These are phyloP conservation scores for Salmacisia buchloeana DNA, from an alignment of 1,284 basidiomycete genomes.

Conservation along the genomic window DNA sequence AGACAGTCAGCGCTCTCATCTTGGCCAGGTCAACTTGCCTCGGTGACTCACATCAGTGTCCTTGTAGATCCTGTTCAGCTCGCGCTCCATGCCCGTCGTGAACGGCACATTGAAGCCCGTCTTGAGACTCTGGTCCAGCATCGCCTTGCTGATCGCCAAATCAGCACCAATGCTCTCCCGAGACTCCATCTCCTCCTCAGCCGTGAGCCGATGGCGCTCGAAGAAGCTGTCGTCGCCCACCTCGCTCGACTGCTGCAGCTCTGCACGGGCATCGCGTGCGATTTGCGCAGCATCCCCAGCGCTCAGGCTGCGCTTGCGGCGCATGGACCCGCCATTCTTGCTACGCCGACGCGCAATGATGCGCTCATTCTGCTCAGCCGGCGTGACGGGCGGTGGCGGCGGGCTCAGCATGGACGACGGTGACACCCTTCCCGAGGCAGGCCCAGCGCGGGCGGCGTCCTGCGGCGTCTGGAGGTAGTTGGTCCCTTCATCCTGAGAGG, in stretches of 20 bases:
- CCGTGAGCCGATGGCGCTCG: not conserved
- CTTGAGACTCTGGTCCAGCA: slow-evolving; percentile 35
- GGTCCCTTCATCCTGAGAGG: slow-evolving; percentile 5
- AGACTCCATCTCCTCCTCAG: slow-evolving; percentile 16
- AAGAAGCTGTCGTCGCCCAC: slow-evolving; percentile 15
- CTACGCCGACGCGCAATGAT: slow-evolving; percentile 38
- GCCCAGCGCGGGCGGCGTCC: not conserved
- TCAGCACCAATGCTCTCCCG: slow-evolving; percentile 33
- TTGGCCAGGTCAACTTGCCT: not conserved
- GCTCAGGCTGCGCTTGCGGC: slow-evolving; percentile 38
- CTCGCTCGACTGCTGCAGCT: slow-evolving; percentile 13
- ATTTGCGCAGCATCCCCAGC: slow-evolving; percentile 23
- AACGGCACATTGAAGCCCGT: slow-evolving; percentile 34
- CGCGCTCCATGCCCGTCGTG: slow-evolving; percentile 33
- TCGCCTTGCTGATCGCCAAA: slow-evolving; percentile 29
- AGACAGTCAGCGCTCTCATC: not conserved
- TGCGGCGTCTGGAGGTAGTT: not conserved
- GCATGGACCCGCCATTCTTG: slow-evolving; percentile 18
- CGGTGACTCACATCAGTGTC: slow-evolving; percentile 23
- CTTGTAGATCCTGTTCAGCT: slow-evolving; percentile 38
- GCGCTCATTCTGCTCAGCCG: slow-evolving; percentile 35
- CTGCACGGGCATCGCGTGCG: not conserved
- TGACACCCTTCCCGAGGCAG: not conserved
- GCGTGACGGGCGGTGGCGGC: slow-evolving; percentile 23
- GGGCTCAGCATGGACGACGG: slow-evolving; percentile 12